Percentiles rank a stretch among this genome's conserved stretches.
Evolutionary conservation across 192 early-diverging fungal genomes (phyloP).

Genomic region (Podila minutissima): DNA sequence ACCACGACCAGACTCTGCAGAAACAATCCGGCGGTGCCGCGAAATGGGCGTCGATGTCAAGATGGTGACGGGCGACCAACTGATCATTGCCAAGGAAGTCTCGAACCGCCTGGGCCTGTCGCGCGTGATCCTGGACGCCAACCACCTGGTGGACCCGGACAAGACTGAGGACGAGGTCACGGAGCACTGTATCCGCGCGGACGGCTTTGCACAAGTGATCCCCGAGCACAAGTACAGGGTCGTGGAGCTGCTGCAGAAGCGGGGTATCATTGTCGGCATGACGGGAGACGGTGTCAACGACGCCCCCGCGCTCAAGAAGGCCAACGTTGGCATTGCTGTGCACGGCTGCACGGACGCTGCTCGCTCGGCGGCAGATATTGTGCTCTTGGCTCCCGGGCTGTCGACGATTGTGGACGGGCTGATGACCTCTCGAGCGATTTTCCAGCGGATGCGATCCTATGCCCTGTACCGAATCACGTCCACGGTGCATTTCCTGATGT

Average conservation of each 20-base stretch:
- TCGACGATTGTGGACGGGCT: conserved; percentile 95
- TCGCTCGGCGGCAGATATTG: conserved; percentile 95
- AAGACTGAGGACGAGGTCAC: conserved; percentile 84
- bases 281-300: conserved; percentile 99
- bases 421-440: conserved; percentile 90
- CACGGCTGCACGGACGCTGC: conserved; percentile 96
- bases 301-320: conserved; percentile 97
- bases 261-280: conserved; percentile 88
- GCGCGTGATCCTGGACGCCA: conserved; percentile 90
- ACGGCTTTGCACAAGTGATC: conserved; percentile 97
- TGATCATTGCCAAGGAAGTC: conserved; percentile 95
- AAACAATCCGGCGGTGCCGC: conserved; percentile 86
- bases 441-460: conserved; percentile 95
- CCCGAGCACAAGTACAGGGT: conserved; percentile 98
- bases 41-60: conserved; percentile 92
- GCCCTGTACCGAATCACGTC: conserved; percentile 96
- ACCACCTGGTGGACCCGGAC: conserved; percentile 79
- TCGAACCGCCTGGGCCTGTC: conserved; percentile 89
- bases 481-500: conserved; percentile 94
- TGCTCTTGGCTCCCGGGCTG: conserved; percentile 88
- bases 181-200: conserved; percentile 85
- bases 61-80: conserved; percentile 98
- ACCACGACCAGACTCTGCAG: conserved; percentile 88
- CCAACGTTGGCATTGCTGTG: conserved; percentile 96
- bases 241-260: conserved; percentile 92